phyloP scores from a whole-genome alignment of 768 basidiomycete genomes.

The Tricholoma terreum region DNA sequence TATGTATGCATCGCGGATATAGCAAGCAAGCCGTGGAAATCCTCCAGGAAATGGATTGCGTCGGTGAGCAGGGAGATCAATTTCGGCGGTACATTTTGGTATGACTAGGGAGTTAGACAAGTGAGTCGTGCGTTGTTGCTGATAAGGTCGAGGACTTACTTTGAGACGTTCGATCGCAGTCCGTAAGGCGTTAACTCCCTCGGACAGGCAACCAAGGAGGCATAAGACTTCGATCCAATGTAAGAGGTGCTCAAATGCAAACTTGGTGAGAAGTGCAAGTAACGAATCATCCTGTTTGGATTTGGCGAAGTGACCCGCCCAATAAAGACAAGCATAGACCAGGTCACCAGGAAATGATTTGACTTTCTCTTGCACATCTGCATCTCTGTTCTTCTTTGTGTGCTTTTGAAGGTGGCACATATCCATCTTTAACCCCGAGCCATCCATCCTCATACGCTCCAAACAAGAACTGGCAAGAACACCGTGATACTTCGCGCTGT shows the following conservation, averaged over 20 bases:
- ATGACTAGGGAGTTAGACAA: not conserved
- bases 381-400: no score
- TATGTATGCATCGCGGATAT: no score
- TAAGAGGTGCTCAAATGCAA: not conserved
- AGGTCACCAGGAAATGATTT: not conserved
- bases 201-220: not conserved
- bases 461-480: not conserved
- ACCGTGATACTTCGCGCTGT: not conserved
- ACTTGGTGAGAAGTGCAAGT: not conserved
- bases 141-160: not conserved
- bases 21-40: not conserved
- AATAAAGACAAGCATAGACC: not conserved
- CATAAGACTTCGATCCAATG: not conserved
- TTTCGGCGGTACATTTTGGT: not conserved
- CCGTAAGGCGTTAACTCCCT: not conserved
- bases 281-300: not conserved
- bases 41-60: not conserved
- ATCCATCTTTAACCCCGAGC: not conserved
- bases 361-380: not conserved
- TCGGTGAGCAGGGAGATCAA: not conserved
- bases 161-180: not conserved
- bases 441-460: not conserved
- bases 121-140: not conserved
- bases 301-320: not conserved
- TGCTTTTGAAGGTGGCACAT: not conserved